These are phyloP conservation scores for Gracilaria gracilis DNA, from an alignment of 23 red algal species.

Conservation along the genomic window DNA sequence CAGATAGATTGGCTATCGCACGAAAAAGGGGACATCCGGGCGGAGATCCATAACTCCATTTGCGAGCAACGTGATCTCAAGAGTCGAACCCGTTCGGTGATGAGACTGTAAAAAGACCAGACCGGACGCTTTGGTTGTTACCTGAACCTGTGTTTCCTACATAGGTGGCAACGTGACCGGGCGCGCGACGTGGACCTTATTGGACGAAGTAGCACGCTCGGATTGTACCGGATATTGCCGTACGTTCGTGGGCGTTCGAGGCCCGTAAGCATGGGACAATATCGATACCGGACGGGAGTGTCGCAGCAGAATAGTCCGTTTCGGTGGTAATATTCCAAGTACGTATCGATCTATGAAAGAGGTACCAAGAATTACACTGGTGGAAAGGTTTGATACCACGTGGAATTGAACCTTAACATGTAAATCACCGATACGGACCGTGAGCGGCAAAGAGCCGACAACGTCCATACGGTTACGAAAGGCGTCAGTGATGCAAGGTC, in stretches of 20 bases:
- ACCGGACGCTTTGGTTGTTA: background rate
- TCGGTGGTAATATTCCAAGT: background rate
- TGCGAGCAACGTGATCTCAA: constrained; percentile 15
- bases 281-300: background rate
- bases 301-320: background rate
- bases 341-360: background rate
- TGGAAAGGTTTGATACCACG: background rate
- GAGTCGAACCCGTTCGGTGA: background rate
- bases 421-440: background rate
- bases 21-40: constrained; percentile 27
- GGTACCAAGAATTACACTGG: background rate
- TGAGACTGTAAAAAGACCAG: background rate
- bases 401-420: background rate
- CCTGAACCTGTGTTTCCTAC: background rate
- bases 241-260: background rate
- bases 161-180: constrained; percentile 5
- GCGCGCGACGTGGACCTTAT: constrained; percentile 6
- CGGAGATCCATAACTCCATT: constrained; percentile 43
- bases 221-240: too few relatives aligned
- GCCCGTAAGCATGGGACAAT: background rate
- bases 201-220: background rate
- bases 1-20: background rate
- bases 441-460: background rate
- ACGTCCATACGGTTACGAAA: constrained; percentile 16
- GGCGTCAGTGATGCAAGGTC: background rate